Base-by-base conservation (phyloP, 1,284 basidiomycete species). In the Binderoboletus segoi region DNA sequence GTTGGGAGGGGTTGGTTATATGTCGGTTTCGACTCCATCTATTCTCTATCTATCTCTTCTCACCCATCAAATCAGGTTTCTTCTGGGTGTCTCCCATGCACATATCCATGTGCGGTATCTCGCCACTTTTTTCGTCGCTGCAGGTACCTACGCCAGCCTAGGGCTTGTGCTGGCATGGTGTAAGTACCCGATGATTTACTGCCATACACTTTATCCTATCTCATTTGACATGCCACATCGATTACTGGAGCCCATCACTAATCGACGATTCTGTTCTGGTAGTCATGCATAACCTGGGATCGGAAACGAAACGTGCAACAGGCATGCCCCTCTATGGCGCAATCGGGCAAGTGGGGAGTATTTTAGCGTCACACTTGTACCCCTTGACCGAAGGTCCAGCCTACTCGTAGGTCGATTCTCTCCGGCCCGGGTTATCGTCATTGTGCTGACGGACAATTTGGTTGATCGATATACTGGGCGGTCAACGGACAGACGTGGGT, bases 241-340 rank as follows among this genome's bases (percentile, higher is more conserved):
- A 13, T 20, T 16, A 23, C 11, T 7, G 26, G 6, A 24, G 13
- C 4, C 8, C 12, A 15, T 43, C 15, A 16, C 47, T 56, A 8
- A 63, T 26, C 13, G 40, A 30, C 8, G 8, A 46, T 3, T 4
- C 8, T 8, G 0, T 40, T 37, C 4, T 37, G 26, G 15, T 53
- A 90, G 88, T 83, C 62, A 77, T 84, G 1, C 88, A 91, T 64
- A 91, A 91, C 58, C 75, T 91, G 3, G 89, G 88, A 4, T 90
- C 88, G 0, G 88, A 91, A 70, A 88, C 86, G 4, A 91, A 91
- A 73, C 84, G 83, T 54, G 88, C 89, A 1, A 80, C 88, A 0
- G 89, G 89, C 0, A 84, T 88, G 38, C 86, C 89, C 3, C 79
- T 90, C 67, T 89, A 87, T 67, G 86, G 88, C 78, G 83, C 85